Conservation (phyloP, 2,329 filamentous ascomycete genomes). For the Botryotinia calthae region DNA sequence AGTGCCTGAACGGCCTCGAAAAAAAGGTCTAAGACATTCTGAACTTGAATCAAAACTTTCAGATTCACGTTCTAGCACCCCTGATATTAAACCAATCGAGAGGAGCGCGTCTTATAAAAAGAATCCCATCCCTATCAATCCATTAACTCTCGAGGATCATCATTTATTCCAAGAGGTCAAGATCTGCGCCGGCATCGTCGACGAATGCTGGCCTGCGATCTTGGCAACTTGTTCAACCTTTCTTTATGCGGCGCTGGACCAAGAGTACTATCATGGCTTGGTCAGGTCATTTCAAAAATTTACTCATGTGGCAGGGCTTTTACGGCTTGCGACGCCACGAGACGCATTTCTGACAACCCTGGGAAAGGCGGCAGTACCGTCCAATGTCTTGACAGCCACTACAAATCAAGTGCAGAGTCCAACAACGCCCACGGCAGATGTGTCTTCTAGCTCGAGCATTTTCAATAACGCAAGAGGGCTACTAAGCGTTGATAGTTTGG, state of each 20-base stretch:
- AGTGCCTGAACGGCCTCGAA: conserved; percentile 67
- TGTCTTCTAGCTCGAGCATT: conserved; percentile 45
- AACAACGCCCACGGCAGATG: conserved; percentile 49
- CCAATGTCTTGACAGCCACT: conserved; percentile 66
- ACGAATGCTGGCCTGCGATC: conserved; percentile 92
- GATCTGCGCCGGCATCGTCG: conserved; percentile 77
- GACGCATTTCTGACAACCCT: conserved; percentile 94
- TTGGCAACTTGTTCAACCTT: conserved; percentile 95
- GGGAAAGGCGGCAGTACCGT: conserved; percentile 87
- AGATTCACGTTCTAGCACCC: conserved; percentile 28
- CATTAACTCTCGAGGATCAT: conserved; percentile 71
- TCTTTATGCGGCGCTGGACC: conserved; percentile 84
- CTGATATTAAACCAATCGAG: conserved; percentile 44
- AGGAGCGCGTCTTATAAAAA: conserved; percentile 68
- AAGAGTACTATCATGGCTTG: conserved; percentile 88
- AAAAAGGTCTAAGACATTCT: conserved; percentile 39
- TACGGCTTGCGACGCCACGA: conserved; percentile 79
- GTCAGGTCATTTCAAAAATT: conserved; percentile 94
- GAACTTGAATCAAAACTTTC: conserved; percentile 30
- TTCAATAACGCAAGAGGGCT: conserved; percentile 70
- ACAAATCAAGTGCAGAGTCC: conserved; percentile 49
- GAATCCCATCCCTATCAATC: conserved; percentile 79
- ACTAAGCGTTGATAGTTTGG: conserved; percentile 69
- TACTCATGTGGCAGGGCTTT: conserved; percentile 86
- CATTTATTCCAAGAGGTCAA: conserved; percentile 68